Percentiles rank a stretch among this genome's conserved stretches.
phyloP scores from a whole-genome alignment of 148 eudicot species.

The Salicornia ramosissima region DNA sequence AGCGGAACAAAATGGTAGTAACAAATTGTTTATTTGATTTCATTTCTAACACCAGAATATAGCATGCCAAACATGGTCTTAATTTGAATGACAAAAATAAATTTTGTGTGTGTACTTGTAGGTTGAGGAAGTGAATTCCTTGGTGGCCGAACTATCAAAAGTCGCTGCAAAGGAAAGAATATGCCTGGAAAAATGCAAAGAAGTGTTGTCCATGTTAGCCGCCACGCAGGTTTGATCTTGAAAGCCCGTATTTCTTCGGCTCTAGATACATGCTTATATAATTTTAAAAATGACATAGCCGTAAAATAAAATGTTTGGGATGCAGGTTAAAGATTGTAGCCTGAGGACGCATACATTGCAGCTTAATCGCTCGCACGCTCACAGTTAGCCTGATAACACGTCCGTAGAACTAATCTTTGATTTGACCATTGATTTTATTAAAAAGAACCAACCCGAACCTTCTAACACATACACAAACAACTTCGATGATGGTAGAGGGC shows the following conservation, averaged over 20 bases:
- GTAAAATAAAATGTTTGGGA: neutral
- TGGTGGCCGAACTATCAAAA: slow-evolving; percentile 59
- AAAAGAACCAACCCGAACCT: slow-evolving; percentile 25
- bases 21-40: no score
- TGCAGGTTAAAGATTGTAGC: slow-evolving; percentile 86
- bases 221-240: slow-evolving; percentile 56
- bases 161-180: slow-evolving; percentile 58
- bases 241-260: neutral
- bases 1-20: no score
- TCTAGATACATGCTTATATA: neutral
- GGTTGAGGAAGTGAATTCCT: slow-evolving; percentile 73
- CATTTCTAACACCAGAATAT: no score
- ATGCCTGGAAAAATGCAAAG: slow-evolving; percentile 61
- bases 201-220: slow-evolving; percentile 53
- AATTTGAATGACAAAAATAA: neutral
- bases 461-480: slow-evolving; percentile 17
- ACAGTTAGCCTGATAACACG: slow-evolving; percentile 53
- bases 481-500: slow-evolving; percentile 16
- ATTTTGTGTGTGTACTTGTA: slow-evolving; percentile 31
- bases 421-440: slow-evolving; percentile 18
- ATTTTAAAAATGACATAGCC: neutral
- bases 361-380: slow-evolving; percentile 53
- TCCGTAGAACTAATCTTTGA: slow-evolving; percentile 58
- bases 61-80: neutral
- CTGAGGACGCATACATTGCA: slow-evolving; percentile 83